These are phyloP conservation scores for Leptographium procerum DNA, from an alignment of 2,329 filamentous ascomycete genomes.

Conservation along the genomic window DNA sequence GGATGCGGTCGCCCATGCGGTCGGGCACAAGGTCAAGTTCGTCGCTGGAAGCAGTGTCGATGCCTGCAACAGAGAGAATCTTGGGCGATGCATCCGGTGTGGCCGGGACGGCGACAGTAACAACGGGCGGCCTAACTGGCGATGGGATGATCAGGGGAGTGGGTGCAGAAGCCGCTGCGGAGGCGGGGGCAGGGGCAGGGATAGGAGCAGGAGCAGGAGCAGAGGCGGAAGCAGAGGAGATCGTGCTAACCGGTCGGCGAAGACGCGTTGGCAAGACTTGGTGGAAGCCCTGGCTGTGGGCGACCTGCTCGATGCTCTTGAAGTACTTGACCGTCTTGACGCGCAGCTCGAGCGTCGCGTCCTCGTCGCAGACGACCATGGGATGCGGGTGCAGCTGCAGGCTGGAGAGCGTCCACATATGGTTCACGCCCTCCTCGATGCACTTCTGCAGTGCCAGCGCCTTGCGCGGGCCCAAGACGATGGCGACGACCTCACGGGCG, in stretches of 20 bases:
- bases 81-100: slow-evolving; percentile 25
- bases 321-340: slow-evolving; percentile 57
- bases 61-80: slow-evolving; percentile 31
- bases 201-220: slow-evolving; percentile 26
- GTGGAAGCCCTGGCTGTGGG: slow-evolving; percentile 32
- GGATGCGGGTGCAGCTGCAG: slow-evolving; percentile 63
- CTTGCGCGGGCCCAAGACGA: slow-evolving; percentile 64
- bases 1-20: slow-evolving; percentile 47
- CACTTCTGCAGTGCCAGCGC: slow-evolving; percentile 60
- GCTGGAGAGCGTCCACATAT: slow-evolving; percentile 70
- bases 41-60: slow-evolving; percentile 15
- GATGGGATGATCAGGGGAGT: slow-evolving; percentile 6
- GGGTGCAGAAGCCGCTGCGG: slow-evolving; percentile 8
- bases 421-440: slow-evolving; percentile 63
- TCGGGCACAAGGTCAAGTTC: slow-evolving; percentile 49
- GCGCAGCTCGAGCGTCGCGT: slow-evolving; percentile 52
- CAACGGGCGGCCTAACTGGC: slow-evolving; percentile 6
- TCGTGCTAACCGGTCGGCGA: slow-evolving; percentile 24
- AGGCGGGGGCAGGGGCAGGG: slow-evolving; percentile 23
- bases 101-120: slow-evolving; percentile 26
- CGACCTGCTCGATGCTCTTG: slow-evolving; percentile 48
- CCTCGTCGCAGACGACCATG: slow-evolving; percentile 65
- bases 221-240: not conserved
- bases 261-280: slow-evolving; percentile 40
- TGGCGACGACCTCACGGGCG: slow-evolving; percentile 61